A percentile compares a stretch with the other conserved stretches of the same genome.
These are phyloP conservation scores for Capsicum chinense DNA, from an alignment of 257 asterid genomes.

Conservation along the genomic window DNA sequence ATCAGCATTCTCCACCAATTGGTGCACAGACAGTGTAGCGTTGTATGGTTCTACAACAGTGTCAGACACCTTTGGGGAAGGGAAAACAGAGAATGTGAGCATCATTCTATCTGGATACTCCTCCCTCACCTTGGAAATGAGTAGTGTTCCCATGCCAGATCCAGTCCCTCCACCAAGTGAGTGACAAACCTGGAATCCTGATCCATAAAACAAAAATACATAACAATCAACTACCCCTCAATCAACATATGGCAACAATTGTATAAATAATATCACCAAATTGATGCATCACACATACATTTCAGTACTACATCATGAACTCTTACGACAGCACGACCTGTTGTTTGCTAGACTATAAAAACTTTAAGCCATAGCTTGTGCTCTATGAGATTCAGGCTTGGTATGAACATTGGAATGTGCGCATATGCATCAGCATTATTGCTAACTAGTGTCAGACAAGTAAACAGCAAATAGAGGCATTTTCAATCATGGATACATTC, in stretches of 20 bases:
- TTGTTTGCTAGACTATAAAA: not conserved
- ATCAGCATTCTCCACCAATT: constrained; percentile 69
- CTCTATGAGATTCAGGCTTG: not conserved
- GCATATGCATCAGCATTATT: not conserved
- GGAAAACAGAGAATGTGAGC: constrained; percentile 78
- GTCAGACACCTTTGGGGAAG: constrained; percentile 76
- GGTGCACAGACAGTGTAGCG: constrained; percentile 70
- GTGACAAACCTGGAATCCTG: constrained; percentile 75
- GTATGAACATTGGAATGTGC: not conserved
- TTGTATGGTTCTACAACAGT: constrained; percentile 71
- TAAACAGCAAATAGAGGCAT: not conserved
- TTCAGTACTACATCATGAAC: not conserved
- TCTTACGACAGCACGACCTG: not conserved
- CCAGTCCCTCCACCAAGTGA: constrained; percentile 79
- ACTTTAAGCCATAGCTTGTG: not conserved
- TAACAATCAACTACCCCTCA: not conserved
- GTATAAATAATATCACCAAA: not conserved
- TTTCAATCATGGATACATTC: not conserved
- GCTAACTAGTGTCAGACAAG: not conserved
- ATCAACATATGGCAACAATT: not conserved
- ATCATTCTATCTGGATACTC: constrained; percentile 74
- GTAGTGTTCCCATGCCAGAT: constrained; percentile 72
- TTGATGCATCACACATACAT: not conserved
- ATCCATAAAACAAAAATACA: not conserved
- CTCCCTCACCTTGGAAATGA: constrained; percentile 71